Base-by-base conservation (phyloP, 2,329 filamentous ascomycete genomes). In the Colletotrichum navitas region DNA sequence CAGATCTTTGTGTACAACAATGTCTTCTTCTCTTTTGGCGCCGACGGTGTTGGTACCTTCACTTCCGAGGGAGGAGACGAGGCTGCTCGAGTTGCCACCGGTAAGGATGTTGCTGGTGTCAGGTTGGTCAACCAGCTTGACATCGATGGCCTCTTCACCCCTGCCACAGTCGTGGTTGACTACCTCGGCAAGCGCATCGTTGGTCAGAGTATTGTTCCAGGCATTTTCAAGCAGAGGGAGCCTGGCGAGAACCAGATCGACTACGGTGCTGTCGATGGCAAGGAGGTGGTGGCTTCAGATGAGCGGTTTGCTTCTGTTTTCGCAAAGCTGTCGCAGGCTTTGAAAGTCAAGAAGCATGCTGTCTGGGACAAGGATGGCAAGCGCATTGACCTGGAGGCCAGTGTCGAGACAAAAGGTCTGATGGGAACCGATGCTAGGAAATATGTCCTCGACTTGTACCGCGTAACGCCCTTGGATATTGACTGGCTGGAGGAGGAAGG, bases 1-100 rank as follows among this genome's bases (percentile, higher is more conserved):
- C 96, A 99, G 81, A 99, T 99, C 75, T 99, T 97, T 78, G 95
- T 99, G 32, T 98, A 98, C 86, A 98, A 98, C 87, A 99, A 99
- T 83, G 94, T 99, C 76, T 99, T 99, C 86, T 99, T 97, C 86
- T 98, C 96, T 0, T 98, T 98, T 77, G 96, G 96, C 74, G 95
- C 96, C 55, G 96, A 99, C 80, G 97, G 96, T 63, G 96, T 98
- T 56, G 95, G 96, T 54, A 99, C 96, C 21, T 99, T 99, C 81
- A 95, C 94, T 14, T 95, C 93, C 3, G 96, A 99, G 83, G 96
- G 96, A 75, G 96, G 96, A 26, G 95, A 99, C 75, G 96, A 99
- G 83, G 96, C 96, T 75, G 96, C 96, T 18, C 91, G 95, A 71
- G 94, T 98, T 68, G 96, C 97, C 34, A 97, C 97, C 6, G 95